Percentiles rank a stretch among this genome's conserved stretches.
Evolutionary conservation across 805 yeast genomes (phyloP).

Genomic region (Candida boidinii): DNA sequence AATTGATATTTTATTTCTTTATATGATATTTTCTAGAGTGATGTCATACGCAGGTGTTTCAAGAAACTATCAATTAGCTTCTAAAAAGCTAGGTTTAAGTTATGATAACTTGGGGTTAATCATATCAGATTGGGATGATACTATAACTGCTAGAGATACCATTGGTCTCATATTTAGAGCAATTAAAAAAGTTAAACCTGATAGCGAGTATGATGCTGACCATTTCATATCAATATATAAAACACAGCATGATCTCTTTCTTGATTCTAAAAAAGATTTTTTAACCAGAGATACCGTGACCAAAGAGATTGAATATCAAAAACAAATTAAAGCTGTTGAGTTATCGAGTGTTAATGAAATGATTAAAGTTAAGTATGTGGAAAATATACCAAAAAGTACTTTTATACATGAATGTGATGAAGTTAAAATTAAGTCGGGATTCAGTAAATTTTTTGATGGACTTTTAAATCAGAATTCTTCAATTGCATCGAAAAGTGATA

Average conservation of each 20-base stretch:
- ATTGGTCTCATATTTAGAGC: constrained; percentile 40
- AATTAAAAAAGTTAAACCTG: constrained; percentile 31
- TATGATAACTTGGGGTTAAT: constrained; percentile 17
- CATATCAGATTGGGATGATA: constrained; percentile 62
- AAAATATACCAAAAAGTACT: constrained; percentile 26
- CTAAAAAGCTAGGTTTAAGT: too few relatives aligned
- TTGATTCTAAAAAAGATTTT: too few relatives aligned
- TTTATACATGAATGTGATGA: constrained; percentile 27
- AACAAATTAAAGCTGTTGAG: constrained; percentile 37
- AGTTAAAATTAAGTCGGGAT: constrained; percentile 32
- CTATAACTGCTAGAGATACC: constrained; percentile 49
- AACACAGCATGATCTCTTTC: too few relatives aligned
- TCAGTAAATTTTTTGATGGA: constrained; percentile 21
- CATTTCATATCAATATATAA: too few relatives aligned
- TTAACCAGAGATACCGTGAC: constrained; percentile 24
- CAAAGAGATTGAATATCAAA: constrained; percentile 37
- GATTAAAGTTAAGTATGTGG: constrained; percentile 29
- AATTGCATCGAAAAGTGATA: too few relatives aligned
- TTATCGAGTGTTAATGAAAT: constrained; percentile 37
- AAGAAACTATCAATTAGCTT: too few relatives aligned
- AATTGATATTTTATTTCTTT: too few relatives aligned
- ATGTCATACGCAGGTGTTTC: too few relatives aligned
- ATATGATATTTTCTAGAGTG: too few relatives aligned
- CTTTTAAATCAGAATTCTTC: not conserved
- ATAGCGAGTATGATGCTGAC: constrained; percentile 26